Evolutionary conservation across 2,329 filamentous ascomycete genomes (phyloP).

Genomic region (Botrytis porri): DNA sequence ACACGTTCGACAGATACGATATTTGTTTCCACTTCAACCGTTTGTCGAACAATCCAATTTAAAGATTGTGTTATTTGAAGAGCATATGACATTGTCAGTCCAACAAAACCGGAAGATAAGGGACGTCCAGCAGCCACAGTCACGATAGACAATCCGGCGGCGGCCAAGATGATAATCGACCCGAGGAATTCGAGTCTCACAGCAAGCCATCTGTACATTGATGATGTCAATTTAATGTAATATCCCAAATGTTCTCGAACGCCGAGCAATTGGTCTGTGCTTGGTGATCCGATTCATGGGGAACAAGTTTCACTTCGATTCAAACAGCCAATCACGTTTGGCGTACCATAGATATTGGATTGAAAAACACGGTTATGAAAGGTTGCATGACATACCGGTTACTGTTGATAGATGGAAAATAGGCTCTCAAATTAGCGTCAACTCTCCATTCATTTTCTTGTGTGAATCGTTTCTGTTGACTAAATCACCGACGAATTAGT

Average conservation of each 20-base stretch:
- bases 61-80: conserved; percentile 95
- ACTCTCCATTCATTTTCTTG: conserved; percentile 97
- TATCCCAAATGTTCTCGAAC: not conserved
- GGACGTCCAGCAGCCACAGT: conserved; percentile 67
- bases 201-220: conserved; percentile 75
- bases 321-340: not conserved
- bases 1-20: conserved; percentile 98
- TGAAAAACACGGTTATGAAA: not conserved
- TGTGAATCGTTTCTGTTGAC: conserved; percentile 79
- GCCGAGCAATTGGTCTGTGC: not conserved
- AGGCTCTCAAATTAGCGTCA: conserved; percentile 89
- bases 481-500: conserved; percentile 11
- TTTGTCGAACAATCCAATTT: conserved; percentile 99
- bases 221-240: conserved; percentile 13
- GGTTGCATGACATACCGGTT: conserved; percentile 32
- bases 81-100: conserved; percentile 94
- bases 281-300: not conserved
- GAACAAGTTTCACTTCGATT: not conserved
- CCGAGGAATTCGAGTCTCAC: conserved; percentile 94
- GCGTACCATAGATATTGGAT: not conserved
- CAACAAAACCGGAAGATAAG: conserved; percentile 73
- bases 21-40: conserved; percentile 99
- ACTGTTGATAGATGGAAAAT: conserved; percentile 92
- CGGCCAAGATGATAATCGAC: conserved; percentile 84
- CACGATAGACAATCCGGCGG: conserved; percentile 78